Percentiles rank a stretch among this genome's conserved stretches.
Evolutionary conservation across 2,329 filamentous ascomycete species (phyloP).

Genomic region (Ophiostoma piceae): DNA sequence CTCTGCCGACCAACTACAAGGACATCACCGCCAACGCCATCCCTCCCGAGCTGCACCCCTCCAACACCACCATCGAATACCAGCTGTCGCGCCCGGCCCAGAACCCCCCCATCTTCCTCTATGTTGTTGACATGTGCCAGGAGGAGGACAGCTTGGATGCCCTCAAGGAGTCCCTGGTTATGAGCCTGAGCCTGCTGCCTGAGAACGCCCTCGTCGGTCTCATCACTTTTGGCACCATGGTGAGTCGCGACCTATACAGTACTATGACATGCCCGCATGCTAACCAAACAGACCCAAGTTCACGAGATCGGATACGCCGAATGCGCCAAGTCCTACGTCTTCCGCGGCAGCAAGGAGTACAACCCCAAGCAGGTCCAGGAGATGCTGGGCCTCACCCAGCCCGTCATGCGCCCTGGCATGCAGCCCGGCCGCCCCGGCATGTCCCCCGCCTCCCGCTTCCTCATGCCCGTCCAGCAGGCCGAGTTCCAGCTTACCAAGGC

Average conservation of each 20-base stretch:
- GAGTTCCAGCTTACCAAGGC: conserved; percentile 97
- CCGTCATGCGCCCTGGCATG: conserved; percentile 68
- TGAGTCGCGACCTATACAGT: conserved; percentile 37
- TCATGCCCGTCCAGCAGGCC: conserved; percentile 89
- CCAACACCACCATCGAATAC: conserved; percentile 88
- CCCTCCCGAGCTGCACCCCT: conserved; percentile 73
- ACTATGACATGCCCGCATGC: not conserved
- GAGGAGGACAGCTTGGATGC: conserved; percentile 80
- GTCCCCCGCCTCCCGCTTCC: conserved; percentile 79
- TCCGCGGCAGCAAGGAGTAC: conserved; percentile 96
- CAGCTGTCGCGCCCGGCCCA: conserved; percentile 73
- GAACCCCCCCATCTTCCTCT: conserved; percentile 80
- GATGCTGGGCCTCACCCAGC: conserved; percentile 81
- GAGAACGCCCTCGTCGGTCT: conserved; percentile 77
- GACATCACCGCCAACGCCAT: conserved; percentile 80
- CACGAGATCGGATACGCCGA: conserved; percentile 97
- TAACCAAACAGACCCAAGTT: conserved; percentile 65
- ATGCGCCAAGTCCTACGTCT: conserved; percentile 97
- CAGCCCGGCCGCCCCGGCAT: conserved; percentile 58
- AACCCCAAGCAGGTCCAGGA: conserved; percentile 98
- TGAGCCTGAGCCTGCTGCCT: conserved; percentile 76
- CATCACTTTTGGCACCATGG: conserved; percentile 91
- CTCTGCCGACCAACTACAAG: conserved; percentile 80
- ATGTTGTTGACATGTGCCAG: conserved; percentile 83
- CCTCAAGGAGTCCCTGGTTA: conserved; percentile 78